Base-by-base conservation (phyloP, 139 green algal genomes). In the Bryopsis sp. region DNA sequence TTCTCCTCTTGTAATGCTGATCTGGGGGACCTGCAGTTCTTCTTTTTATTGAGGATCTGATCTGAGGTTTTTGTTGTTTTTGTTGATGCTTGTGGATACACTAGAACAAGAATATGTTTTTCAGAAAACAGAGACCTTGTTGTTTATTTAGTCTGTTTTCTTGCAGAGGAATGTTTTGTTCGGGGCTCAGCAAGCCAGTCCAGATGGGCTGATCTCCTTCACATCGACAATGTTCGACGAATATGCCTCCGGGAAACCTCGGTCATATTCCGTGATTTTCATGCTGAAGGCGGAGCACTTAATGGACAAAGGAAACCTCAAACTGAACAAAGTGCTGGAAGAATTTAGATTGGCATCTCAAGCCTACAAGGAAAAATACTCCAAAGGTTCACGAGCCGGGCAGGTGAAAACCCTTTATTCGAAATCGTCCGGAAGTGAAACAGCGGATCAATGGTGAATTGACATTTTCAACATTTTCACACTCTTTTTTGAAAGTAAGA, bases 251-350 rank as follows among this genome's bases (percentile, higher is more conserved):
- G 77, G 76, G 47, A 78, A 70, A 29, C 47, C 43, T 2, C 71
- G 82, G 0, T 67, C 78, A 4, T 88, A 84, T 50, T 72, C 70
- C 19, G 34, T 87, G 7, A 58, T 87, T 2, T 39, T 88, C 1
- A 72, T 88, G 35, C 76, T 73, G 4, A 69, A 65, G 46, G 77
- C 57, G 31, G 26, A 33, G n/a, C 29, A 67, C 31, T 26, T 67
- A 26, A 47, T 67, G 31, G 59, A 67, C 66, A 37, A 38, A 39
- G 24, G 24, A 29, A 72, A 54, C n/a, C 65, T 72, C 43, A 29
- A 38, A 37, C 39, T 72, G 29, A 39, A 26, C 2, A 29, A 48
- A 37, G 39, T 72, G 2, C 50, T 31, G 28, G 3, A 50, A 33
- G 65, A 72, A 33, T 72, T 72, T 37, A 31, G 59, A 7, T 31